Conservation (phyloP, 306 rosid species). For the Calophaca sinica region DNA sequence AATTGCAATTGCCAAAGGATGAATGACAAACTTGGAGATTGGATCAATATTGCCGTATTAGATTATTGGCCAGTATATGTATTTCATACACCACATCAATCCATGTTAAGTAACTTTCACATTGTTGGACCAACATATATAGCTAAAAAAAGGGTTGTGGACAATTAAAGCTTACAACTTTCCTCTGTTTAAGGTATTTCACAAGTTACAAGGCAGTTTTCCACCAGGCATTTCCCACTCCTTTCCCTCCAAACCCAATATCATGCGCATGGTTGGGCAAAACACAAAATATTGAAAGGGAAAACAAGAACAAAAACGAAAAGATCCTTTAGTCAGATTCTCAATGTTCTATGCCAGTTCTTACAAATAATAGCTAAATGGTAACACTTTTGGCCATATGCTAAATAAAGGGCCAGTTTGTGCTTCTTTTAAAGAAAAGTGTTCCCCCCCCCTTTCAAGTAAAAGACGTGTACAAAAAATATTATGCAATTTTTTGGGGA, state of each 20-base stretch:
- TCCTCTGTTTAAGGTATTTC: neutral
- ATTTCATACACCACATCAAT: constrained; percentile 13
- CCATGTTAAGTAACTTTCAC: constrained; percentile 15
- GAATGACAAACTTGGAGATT: neutral
- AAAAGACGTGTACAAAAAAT: neutral
- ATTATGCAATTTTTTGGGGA: neutral
- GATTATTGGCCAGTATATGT: neutral
- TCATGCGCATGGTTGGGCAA: neutral
- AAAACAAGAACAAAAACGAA: neutral
- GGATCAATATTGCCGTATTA: neutral
- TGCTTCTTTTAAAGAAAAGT: neutral
- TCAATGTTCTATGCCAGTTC: neutral
- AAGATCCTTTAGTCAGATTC: neutral
- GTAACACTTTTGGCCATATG: no score
- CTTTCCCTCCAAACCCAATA: neutral
- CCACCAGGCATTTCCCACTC: neutral
- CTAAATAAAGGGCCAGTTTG: neutral
- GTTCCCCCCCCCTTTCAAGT: no score
- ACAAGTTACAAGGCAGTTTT: constrained; percentile 15
- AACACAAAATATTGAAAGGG: neutral
- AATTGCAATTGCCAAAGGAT: neutral
- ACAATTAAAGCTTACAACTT: neutral
- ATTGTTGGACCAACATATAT: constrained; percentile 14
- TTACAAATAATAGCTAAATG: no score
- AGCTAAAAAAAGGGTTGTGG: neutral